Conservation (phyloP, 2,329 filamentous ascomycete species). For the Talaromyces sp. region DNA sequence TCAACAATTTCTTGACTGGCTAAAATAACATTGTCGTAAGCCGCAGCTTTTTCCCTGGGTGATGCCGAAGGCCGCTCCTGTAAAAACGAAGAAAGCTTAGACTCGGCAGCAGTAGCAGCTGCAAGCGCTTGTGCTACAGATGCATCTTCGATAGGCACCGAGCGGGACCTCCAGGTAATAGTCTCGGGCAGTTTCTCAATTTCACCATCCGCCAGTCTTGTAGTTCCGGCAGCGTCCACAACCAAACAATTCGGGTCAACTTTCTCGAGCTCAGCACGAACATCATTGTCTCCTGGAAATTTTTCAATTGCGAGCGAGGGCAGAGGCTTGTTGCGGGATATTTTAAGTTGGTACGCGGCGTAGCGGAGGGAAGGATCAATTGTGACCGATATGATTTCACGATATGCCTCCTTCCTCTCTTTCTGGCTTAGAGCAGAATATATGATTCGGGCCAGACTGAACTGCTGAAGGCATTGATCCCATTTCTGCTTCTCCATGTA, state of each 20-base stretch:
- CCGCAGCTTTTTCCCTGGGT: conserved; percentile 67
- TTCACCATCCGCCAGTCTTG: conserved; percentile 43
- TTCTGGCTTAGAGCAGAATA: conserved; percentile 69
- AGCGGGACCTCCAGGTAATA: conserved; percentile 79
- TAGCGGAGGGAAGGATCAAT: conserved; percentile 93
- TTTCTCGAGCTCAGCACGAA: conserved; percentile 66
- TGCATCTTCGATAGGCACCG: conserved; percentile 87
- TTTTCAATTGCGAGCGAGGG: conserved; percentile 72
- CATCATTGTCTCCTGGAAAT: conserved; percentile 62
- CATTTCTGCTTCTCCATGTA: conserved; percentile 86
- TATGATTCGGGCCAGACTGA: conserved; percentile 73
- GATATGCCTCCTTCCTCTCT: conserved; percentile 72
- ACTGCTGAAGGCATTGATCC: conserved; percentile 72
- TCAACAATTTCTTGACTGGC: conserved; percentile 92
- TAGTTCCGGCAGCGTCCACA: conserved; percentile 52
- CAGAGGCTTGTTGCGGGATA: conserved; percentile 80
- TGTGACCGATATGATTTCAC: conserved; percentile 78
- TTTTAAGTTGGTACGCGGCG: conserved; percentile 85
- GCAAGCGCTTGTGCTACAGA: conserved; percentile 82
- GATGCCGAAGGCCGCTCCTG: conserved; percentile 38
- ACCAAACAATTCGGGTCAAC: conserved; percentile 66
- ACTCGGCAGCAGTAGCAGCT: conserved; percentile 58
- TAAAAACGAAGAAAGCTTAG: conserved; percentile 49
- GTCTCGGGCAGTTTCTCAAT: conserved; percentile 61
- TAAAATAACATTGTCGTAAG: conserved; percentile 86